Base-by-base conservation (phyloP, 2,329 filamentous ascomycete species). In the Huntiella abstrusa region DNA sequence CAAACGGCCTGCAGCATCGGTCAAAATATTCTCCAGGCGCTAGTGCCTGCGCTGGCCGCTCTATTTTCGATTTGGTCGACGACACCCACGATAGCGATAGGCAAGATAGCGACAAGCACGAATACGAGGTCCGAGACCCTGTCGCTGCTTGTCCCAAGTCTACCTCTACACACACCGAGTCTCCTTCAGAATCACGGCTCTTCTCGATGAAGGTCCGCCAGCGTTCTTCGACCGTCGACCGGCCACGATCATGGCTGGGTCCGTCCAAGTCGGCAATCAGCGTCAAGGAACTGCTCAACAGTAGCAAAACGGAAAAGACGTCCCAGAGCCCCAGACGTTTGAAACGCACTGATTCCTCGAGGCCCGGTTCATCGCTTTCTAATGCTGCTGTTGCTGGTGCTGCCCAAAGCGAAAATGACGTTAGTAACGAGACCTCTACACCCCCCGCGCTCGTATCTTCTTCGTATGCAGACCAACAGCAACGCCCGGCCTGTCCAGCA, bases 231-330 rank as follows among this genome's bases (percentile, higher is more conserved):
- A 38, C 58, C 70, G 61, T 68, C 46, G 68, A 67, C 49, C 64
- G 67, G 46, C 67, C 66, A 3, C 64, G 66, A 48, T 68, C 68
- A 49, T 75, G 71, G 72, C 62, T 74, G 49, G 62, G 64, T 11
- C 60, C 60, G 54, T 64, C 67, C 17, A 69, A 62, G 52, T 62
- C 64, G 10, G 54, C 60, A 4, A 55, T 61, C 35, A 60, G 65
- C 46, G 53, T 62, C n/a, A 55, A 56, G 8, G 55, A 57, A 15
- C 53, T 58, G 38, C 47, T 59, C 8, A 38, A 45, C 37, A 45
- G 47, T 17, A 50, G 44, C 8, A 28, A 28, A 28, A 28, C 5
- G 22, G 22, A 28, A 28, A 28, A 28, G 22, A 28, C 22, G 2
- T 45, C 44, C 17, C 32, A 35, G 33, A 41, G 41, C 13, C 47